These are phyloP conservation scores for Cyathus striatus DNA, from an alignment of 768 basidiomycete genomes.

Conservation along the genomic window DNA sequence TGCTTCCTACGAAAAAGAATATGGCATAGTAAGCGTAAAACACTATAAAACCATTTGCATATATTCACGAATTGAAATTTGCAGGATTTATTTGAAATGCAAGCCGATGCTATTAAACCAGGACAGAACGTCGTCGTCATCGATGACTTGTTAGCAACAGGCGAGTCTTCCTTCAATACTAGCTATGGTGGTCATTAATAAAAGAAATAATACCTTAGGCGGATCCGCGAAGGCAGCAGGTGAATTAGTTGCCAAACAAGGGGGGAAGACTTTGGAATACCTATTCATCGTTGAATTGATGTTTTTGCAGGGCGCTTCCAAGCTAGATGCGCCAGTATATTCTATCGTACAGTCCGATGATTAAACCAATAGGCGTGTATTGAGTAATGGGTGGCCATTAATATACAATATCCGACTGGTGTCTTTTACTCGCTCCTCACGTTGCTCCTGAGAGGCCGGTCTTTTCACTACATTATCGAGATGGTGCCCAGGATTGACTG, in stretches of 20 bases:
- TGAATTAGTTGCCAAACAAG: conserved; percentile 76
- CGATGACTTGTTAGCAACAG: conserved; percentile 96
- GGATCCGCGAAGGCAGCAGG: conserved; percentile 94
- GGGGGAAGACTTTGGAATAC: conserved; percentile 86
- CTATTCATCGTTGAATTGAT: conserved; percentile 87
- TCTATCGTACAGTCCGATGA: conserved; percentile 81
- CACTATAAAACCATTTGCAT: background rate
- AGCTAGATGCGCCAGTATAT: conserved; percentile 85
- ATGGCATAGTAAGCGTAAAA: conserved; percentile 61
- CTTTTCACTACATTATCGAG: conserved; percentile 19
- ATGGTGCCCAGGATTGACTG: conserved; percentile 35
- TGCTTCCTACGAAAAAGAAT: conserved; percentile 87
- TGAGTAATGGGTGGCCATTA: conserved; percentile 71
- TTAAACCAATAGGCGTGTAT: conserved; percentile 67
- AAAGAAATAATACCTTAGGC: conserved; percentile 36
- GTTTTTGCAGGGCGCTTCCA: conserved; percentile 68
- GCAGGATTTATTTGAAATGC: conserved; percentile 96
- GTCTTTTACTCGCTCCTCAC: conserved; percentile 24
- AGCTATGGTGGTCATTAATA: background rate
- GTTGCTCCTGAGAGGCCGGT: conserved; percentile 13
- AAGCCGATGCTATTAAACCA: conserved; percentile 74
- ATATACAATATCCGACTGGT: conserved; percentile 59
- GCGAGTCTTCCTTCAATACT: conserved; percentile 31
- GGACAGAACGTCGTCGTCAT: conserved; percentile 85
- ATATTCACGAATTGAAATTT: background rate